Base-by-base conservation (phyloP, 805 yeast genomes). In the Suhomyces pyralidae region DNA sequence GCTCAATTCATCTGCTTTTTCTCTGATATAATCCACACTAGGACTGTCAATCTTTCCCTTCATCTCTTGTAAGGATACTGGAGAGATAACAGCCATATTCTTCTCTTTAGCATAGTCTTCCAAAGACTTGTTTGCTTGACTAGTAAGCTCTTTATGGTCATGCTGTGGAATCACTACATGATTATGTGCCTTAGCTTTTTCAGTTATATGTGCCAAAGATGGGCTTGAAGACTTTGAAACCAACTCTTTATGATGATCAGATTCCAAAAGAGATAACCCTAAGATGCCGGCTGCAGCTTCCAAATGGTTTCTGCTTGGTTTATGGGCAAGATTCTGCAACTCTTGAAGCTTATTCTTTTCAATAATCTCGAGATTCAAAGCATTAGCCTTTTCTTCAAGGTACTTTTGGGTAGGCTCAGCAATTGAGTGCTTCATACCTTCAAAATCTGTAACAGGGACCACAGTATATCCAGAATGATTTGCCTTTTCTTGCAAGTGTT, bases 21-120 rank as follows among this genome's bases (percentile, higher is more conserved):
- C 45, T 22, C 51, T 46, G 14, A 64, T 28, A 19, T 58, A 51
- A 2, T 58, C 60, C 9, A 56, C 42, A 24, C 57, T 47, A 36
- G 62, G 70, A n/a, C 40, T 40, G 2, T 51, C 52, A 12, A 54
- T 22, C 8, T 44, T 28, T 10, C 36, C 15, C 8, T 54, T 25
- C 30, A 67, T 52, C 7, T 60, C 60, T 1, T 58, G 57, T 38
- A 62, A 61, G 20, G 63, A 62, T 7, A 48, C 40, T 15, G 56
- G 45, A 10, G 57, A 54, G 50, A 60, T 46, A 7, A 57, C 51
- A 8, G 49, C 19, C 51, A 58, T 40, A 7, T 56, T 53, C 3
- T 42, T 42, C 8, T 49, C 44, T n/a, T 48, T 49, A 2, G 61
- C 61, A 42, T 52, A 55, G 9, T 49, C 45, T 34, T 55, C 57